phyloP scores from a whole-genome alignment of 768 basidiomycete species.

The Suillus tomentosus region DNA sequence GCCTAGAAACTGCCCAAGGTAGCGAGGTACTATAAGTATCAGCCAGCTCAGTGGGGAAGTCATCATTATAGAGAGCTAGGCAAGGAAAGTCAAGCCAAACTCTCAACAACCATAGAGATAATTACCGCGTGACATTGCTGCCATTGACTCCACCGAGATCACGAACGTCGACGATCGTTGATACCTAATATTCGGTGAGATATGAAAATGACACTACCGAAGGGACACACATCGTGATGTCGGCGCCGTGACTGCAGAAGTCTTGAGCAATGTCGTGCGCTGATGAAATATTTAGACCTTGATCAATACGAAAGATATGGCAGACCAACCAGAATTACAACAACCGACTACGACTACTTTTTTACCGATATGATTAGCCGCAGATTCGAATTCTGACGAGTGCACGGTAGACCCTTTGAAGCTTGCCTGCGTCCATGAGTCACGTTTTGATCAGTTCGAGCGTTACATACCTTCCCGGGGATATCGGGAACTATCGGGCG shows the following conservation, averaged over 20 bases:
- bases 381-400: conserved; percentile 51
- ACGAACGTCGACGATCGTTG: conserved; percentile 30
- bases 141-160: conserved; percentile 17
- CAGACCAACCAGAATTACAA: conserved; percentile 55
- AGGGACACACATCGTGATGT: conserved; percentile 30
- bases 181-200: conserved; percentile 16
- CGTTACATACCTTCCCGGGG: conserved; percentile 16
- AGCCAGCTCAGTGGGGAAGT: conserved; percentile 24
- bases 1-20: conserved; percentile 19
- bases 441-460: not conserved
- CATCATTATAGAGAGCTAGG: conserved; percentile 22
- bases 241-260: conserved; percentile 30
- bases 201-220: conserved; percentile 1
- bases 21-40: conserved; percentile 22
- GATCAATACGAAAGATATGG: not conserved
- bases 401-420: conserved; percentile 60
- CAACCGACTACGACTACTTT: conserved; percentile 70
- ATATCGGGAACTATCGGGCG: conserved; percentile 46
- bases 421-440: conserved; percentile 33
- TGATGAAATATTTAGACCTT: conserved; percentile 13
- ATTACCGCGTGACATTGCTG: conserved; percentile 16
- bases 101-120: not conserved
- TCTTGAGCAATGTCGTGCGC: conserved; percentile 43
- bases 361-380: conserved; percentile 55
- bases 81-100: not conserved